phyloP scores from a whole-genome alignment of 805 yeast species.

The Candida gorgasii region DNA sequence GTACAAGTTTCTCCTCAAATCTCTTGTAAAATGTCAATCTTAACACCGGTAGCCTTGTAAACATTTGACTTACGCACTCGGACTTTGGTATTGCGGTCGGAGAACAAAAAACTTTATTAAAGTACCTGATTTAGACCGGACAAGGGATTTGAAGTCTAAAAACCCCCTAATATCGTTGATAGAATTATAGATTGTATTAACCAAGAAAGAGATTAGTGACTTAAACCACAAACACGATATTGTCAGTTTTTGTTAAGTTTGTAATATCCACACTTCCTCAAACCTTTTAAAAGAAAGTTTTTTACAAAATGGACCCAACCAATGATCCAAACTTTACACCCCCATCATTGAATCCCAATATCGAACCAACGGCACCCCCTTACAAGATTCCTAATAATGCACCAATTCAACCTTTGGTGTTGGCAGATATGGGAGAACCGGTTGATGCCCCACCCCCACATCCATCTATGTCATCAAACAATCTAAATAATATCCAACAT shows the following conservation, averaged over 20 bases:
- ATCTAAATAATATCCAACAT: conserved; percentile 5
- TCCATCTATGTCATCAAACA: conserved; percentile 24
- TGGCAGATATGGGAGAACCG: conserved; percentile 71
- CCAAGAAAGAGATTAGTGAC: too few species aligned
- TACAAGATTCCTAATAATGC: conserved; percentile 68
- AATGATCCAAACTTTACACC: conserved; percentile 89
- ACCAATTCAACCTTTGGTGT: conserved; percentile 76
- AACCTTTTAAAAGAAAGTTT: neutral
- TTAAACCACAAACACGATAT: too few species aligned
- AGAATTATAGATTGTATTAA: neutral
- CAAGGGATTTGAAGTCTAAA: neutral
- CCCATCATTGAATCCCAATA: conserved; percentile 65
- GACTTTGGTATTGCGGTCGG: conserved; percentile 9
- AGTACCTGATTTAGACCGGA: neutral
- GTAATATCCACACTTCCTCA: neutral
- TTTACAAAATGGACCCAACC: conserved; percentile 73
- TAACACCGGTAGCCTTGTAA: neutral
- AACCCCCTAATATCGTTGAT: neutral
- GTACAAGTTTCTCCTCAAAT: neutral
- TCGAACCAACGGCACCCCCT: conserved; percentile 66
- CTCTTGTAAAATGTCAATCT: neutral
- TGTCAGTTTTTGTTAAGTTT: too few species aligned
- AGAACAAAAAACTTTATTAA: neutral
- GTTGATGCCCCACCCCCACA: conserved; percentile 74
- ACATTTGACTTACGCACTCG: conserved; percentile 3